Evolutionary conservation across 192 early-diverging fungal genomes (phyloP), one percentile per base, ranked within the genome.

Genomic region (Linderina pennispora): DNA sequence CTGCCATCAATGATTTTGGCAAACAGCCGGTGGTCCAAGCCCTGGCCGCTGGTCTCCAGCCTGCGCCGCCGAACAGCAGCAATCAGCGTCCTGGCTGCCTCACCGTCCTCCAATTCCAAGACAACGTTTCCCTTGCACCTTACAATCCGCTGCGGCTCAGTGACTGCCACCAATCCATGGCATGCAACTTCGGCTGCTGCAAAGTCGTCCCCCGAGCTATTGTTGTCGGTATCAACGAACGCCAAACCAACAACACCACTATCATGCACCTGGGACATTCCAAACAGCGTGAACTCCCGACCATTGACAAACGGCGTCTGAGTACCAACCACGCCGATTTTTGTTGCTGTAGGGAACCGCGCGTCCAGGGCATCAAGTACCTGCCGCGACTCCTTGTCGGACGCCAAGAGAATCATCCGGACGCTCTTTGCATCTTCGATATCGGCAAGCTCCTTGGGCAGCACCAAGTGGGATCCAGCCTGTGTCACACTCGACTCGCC

Each of bases 81-180:
- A 23, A 72, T 55, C n/a, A 72, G 45, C 36, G 36, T 37, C 19
- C 45, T 51, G 0, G 50, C 53, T 0, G 48, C 48, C 16, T 38
- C 48, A 2, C 56, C 60, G 9, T 55, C 25, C 23, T 72, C 68
- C 2, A 72, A 39, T 11, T 72, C 68, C 44, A 72, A 31, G 14
- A 72, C 42, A n/a, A 72, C 68, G 33, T 72, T 72, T 4, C 68
- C 68, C 45, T 65, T 56, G 38, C 53, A 50, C 8, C 61, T 36
- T 20, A 31, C 35, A 37, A 71, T 64, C 36, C 45, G 20, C 17
- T 59, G 37, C 28, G 31, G 45, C n/a, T 50, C 47, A 49, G 56
- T 60, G 10, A 67, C 43, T 7, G 54, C 25, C 38, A 42, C 40
- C 8, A 58, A n/a, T 8, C 41, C 26, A 11, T 13, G 3, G 19